Evolutionary conservation across 2,329 filamentous ascomycete genomes (phyloP).

Genomic region (Aphanoascus verrucosus): DNA sequence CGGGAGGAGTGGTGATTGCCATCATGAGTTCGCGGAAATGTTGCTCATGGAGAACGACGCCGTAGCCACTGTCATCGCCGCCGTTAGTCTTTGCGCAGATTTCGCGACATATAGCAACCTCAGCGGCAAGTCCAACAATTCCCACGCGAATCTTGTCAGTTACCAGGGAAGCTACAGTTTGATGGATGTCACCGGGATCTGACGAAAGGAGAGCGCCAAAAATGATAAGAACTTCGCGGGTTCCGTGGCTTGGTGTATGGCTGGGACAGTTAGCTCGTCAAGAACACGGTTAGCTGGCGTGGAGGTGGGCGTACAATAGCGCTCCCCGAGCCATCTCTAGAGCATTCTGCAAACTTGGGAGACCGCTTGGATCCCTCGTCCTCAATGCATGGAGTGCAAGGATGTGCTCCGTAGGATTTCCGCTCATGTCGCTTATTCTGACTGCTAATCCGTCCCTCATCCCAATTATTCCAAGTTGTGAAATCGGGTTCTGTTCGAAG

Average conservation of each 20-base stretch:
- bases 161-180: conserved; percentile 70
- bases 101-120: conserved; percentile 84
- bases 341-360: conserved; percentile 81
- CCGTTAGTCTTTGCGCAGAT: conserved; percentile 79
- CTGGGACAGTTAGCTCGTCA: conserved; percentile 32
- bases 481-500: conserved; percentile 98
- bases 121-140: conserved; percentile 80
- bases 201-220: conserved; percentile 83
- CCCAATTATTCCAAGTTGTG: conserved; percentile 80
- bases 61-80: conserved; percentile 61
- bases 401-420: conserved; percentile 82
- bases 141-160: conserved; percentile 75
- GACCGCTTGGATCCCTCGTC: conserved; percentile 58
- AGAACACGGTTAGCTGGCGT: not conserved
- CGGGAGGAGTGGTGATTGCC: conserved; percentile 76
- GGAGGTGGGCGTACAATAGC: conserved; percentile 53
- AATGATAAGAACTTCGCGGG: conserved; percentile 80
- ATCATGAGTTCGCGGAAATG: conserved; percentile 87
- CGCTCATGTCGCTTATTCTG: conserved; percentile 76
- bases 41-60: conserved; percentile 72
- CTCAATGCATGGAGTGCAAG: conserved; percentile 59
- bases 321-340: conserved; percentile 88
- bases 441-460: conserved; percentile 88
- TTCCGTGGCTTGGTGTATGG: conserved; percentile 86
- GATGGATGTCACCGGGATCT: conserved; percentile 90